These are phyloP conservation scores for Cladosporium cucumerinum DNA, from an alignment of 2,329 filamentous ascomycete genomes.

Conservation along the genomic window DNA sequence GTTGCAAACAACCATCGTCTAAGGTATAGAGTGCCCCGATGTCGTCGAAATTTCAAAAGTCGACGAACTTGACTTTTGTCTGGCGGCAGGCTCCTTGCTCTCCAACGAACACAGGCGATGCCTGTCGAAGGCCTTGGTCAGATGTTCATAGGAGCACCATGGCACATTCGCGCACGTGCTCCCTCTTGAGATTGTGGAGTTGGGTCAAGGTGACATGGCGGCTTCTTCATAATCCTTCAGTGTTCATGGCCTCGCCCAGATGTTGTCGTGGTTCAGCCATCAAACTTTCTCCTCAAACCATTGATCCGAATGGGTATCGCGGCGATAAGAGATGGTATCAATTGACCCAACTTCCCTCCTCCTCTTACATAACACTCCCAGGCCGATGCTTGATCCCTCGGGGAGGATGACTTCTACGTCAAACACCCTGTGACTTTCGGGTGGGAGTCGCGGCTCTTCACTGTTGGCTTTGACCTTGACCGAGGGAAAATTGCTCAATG, in stretches of 20 bases:
- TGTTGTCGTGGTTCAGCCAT: background rate
- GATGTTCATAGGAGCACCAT: no score
- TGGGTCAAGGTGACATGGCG: background rate
- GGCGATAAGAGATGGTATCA: background rate
- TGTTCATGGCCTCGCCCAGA: background rate
- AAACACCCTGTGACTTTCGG: background rate
- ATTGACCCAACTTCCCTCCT: constrained; percentile 2
- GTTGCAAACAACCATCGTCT: background rate
- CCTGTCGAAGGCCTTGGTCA: background rate
- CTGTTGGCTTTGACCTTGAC: background rate
- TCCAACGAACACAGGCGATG: no score
- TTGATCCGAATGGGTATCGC: background rate
- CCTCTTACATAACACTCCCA: constrained; percentile 11
- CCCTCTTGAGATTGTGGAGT: background rate
- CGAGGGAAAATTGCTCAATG: background rate
- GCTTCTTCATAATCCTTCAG: background rate
- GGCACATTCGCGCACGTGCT: background rate
- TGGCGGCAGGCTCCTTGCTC: background rate
- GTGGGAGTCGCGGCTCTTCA: background rate
- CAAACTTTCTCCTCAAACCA: background rate
- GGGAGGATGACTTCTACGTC: constrained; percentile 8
- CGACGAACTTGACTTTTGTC: background rate
- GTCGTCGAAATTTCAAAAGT: background rate
- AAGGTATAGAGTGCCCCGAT: background rate
- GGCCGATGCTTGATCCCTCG: background rate